These are phyloP conservation scores for Epichloe sibirici DNA, from an alignment of 2,329 filamentous ascomycete species.

Conservation along the genomic window DNA sequence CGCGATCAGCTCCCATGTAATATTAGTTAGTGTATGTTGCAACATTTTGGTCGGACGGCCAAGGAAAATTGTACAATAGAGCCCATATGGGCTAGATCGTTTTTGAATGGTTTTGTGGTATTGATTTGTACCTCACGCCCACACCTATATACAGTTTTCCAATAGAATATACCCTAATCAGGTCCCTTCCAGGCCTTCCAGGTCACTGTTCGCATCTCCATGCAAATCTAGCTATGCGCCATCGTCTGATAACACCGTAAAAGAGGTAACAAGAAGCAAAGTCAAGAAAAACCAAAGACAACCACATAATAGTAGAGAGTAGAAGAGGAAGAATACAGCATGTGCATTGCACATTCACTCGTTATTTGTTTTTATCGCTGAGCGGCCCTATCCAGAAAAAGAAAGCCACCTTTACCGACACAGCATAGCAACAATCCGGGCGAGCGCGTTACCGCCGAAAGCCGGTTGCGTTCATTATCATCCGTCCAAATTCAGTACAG, in stretches of 20 bases:
- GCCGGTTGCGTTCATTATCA: conserved; percentile 14
- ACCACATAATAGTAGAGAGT: not conserved
- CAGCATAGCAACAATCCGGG: not conserved
- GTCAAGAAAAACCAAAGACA: not conserved
- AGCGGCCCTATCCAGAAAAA: not conserved
- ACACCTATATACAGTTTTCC: conserved; percentile 14
- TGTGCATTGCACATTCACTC: not conserved
- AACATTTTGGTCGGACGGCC: conserved; percentile 1
- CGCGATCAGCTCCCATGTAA: not conserved
- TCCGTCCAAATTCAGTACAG: conserved; percentile 39
- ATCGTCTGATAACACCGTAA: conserved; percentile 7
- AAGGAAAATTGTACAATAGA: conserved; percentile 9
- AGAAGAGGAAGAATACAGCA: not conserved
- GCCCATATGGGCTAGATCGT: conserved; percentile 3
- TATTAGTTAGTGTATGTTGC: conserved; percentile 6
- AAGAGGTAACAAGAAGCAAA: not conserved
- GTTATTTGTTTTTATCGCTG: not conserved
- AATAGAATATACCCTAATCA: not conserved
- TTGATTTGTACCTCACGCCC: conserved; percentile 13
- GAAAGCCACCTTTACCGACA: not conserved
- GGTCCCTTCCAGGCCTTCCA: conserved; percentile 10
- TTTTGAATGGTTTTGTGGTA: conserved; percentile 7
- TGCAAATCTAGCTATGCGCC: conserved; percentile 14
- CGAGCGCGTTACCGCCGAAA: not conserved
- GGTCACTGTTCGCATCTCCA: conserved; percentile 7